These are phyloP conservation scores for Ascochyta rabiei DNA, from an alignment of 2,329 filamentous ascomycete genomes.

Conservation along the genomic window DNA sequence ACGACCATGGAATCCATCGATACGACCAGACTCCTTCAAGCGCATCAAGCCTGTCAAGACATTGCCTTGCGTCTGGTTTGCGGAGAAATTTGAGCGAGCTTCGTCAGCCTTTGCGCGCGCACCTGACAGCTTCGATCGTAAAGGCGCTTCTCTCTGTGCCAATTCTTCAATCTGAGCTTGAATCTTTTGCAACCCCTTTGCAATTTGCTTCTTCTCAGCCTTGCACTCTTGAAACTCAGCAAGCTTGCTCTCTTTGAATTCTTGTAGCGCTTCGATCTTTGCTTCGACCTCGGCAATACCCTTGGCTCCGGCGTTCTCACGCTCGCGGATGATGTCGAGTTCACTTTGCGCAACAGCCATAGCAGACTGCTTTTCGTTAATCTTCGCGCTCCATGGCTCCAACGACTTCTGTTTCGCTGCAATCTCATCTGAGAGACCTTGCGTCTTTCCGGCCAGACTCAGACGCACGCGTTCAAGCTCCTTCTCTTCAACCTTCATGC, in stretches of 20 bases:
- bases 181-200: conserved; percentile 75
- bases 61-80: conserved; percentile 89
- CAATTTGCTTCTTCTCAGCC: conserved; percentile 71
- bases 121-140: conserved; percentile 84
- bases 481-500: conserved; percentile 78
- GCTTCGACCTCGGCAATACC: conserved; percentile 81
- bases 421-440: conserved; percentile 91
- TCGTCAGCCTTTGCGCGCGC: conserved; percentile 95
- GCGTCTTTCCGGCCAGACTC: conserved; percentile 90
- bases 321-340: conserved; percentile 86
- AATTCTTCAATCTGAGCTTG: conserved; percentile 76
- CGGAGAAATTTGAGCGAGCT: conserved; percentile 85
- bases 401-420: conserved; percentile 89
- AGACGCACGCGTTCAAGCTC: conserved; percentile 85
- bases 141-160: conserved; percentile 76
- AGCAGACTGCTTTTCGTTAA: conserved; percentile 92
- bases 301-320: conserved; percentile 83
- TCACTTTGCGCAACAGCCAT: conserved; percentile 96
- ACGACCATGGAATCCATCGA: conserved; percentile 95
- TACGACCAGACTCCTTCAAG: conserved; percentile 92
- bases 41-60: conserved; percentile 92
- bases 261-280: conserved; percentile 76
- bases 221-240: conserved; percentile 78
- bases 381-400: conserved; percentile 95
- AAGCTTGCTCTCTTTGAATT: conserved; percentile 72